These are phyloP conservation scores for Hemisphaericaspora subhashii DNA, from an alignment of 1,139 yeast species.

Conservation along the genomic window DNA sequence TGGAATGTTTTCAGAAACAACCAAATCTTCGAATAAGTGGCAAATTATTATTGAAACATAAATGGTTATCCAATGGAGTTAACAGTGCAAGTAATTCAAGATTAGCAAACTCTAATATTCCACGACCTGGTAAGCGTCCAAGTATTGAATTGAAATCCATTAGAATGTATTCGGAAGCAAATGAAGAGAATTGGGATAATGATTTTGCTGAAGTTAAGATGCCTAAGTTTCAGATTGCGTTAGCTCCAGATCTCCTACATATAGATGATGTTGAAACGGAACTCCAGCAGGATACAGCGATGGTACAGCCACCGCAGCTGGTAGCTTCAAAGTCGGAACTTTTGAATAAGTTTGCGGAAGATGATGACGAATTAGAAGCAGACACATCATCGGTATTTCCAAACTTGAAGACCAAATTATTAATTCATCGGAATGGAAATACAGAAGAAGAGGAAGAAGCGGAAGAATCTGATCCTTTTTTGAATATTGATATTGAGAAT, in stretches of 20 bases:
- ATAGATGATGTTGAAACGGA: slow-evolving; percentile 10
- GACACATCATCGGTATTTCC: slow-evolving; percentile 6
- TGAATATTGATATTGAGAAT: slow-evolving; percentile 39
- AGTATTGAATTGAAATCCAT: slow-evolving; percentile 22
- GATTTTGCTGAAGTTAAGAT: slow-evolving; percentile 26
- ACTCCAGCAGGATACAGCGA: not conserved
- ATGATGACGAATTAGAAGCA: slow-evolving; percentile 20
- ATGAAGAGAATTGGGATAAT: slow-evolving; percentile 39
- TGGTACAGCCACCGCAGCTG: slow-evolving; percentile 6
- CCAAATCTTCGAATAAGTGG: slow-evolving; percentile 65
- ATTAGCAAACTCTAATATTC: slow-evolving; percentile 5
- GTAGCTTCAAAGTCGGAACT: slow-evolving; percentile 29
- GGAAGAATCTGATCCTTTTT: slow-evolving; percentile 41
- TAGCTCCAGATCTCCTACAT: slow-evolving; percentile 9
- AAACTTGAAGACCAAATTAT: slow-evolving; percentile 1
- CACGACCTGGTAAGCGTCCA: slow-evolving; percentile 6
- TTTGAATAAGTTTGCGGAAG: slow-evolving; percentile 31
- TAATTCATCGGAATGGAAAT: slow-evolving; percentile 1
- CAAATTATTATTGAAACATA: slow-evolving; percentile 53
- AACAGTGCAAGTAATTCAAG: slow-evolving; percentile 6
- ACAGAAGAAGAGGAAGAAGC: slow-evolving; percentile 10
- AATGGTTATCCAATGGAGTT: slow-evolving; percentile 47
- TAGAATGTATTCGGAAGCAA: slow-evolving; percentile 26
- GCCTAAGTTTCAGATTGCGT: slow-evolving; percentile 10
- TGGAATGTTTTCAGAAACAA: slow-evolving; percentile 77